Conservation (phyloP, 768 basidiomycete species). For the Rhizopogon rudus region DNA sequence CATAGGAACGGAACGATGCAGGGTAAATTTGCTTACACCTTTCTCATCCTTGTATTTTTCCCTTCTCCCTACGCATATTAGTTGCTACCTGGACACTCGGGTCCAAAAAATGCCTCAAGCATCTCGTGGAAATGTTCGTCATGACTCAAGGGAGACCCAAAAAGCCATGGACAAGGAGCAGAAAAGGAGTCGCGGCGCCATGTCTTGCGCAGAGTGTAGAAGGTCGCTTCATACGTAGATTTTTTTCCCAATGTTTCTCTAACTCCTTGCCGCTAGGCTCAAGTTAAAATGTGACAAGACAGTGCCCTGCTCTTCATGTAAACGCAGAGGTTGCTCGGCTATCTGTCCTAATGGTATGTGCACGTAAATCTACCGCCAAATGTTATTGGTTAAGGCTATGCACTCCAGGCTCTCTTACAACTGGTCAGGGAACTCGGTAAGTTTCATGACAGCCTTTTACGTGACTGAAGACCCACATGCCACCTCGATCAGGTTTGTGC, state of each 20-base stretch:
- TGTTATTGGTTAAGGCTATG: background rate
- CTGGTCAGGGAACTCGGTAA: conserved; percentile 74
- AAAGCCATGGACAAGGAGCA: conserved; percentile 61
- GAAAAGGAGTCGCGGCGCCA: conserved; percentile 53
- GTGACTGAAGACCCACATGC: background rate
- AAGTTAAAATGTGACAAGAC: conserved; percentile 77
- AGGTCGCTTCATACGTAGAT: conserved; percentile 32
- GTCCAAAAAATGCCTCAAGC: conserved; percentile 42
- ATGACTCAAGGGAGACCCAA: conserved; percentile 31
- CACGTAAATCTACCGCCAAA: background rate
- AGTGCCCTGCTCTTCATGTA: conserved; percentile 51
- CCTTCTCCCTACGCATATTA: background rate
- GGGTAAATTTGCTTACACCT: background rate
- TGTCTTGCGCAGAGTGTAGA: conserved; percentile 58
- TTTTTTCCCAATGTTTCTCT: background rate
- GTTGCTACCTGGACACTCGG: background rate
- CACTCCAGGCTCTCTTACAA: conserved; percentile 52
- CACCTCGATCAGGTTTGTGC: conserved; percentile 47
- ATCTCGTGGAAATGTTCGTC: conserved; percentile 38
- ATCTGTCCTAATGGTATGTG: conserved; percentile 64
- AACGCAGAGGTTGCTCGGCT: conserved; percentile 68
- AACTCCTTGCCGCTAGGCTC: conserved; percentile 33
- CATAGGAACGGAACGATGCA: background rate
- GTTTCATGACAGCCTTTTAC: conserved; percentile 10
- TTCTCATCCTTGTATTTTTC: background rate